Evolutionary conservation across 2,329 filamentous ascomycete species (phyloP), one percentile per base, ranked within the genome.

Genomic region (Fusarium siculi): DNA sequence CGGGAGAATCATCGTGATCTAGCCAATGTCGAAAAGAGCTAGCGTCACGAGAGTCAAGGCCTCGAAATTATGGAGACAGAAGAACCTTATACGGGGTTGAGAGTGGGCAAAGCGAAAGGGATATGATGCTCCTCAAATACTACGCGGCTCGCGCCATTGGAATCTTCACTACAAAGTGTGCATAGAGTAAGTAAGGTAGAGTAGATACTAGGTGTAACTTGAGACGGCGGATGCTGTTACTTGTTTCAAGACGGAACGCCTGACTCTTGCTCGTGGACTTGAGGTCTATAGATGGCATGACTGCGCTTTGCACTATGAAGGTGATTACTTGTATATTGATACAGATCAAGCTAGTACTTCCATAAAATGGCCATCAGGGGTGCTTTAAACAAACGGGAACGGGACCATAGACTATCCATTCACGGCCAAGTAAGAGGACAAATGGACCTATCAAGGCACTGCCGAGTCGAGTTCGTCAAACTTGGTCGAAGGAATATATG

Each of bases 281-380:
- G 18, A 25, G 9, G 25, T 15, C 23, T 21, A 9, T 46, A 1
- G 4, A 46, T 15, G 18, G 9, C 5, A 9, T 9, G 1, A 9
- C 10, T 46, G 43, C 28, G 18, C 11, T 19, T 19, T 5, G 5
- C 2, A 25, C 16, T 44, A 19, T 19, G 5, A 4, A 14, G 16
- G 5, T 43, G 12, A 16, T 8, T 11, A 2, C 7, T 25, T 7
- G 16, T 43, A 11, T 8, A 7, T 9, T 12, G 11, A 9, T 10
- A 18, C 0, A 18, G 10, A 32, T 32, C 4, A 2, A 49, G 7
- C 4, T 5, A 12, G 21, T 4, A 7, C 3, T n/a, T 14, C 7
- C 7, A 15, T 14, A 3, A 6, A 2, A 4, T 49, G 46, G 9
- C 2, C 21, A 18, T 9, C 7, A 2, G 15, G n/a, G 21, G 15